Evolutionary conservation across 2,329 filamentous ascomycete genomes (phyloP).

Genomic region (Calonectria leucothoes): DNA sequence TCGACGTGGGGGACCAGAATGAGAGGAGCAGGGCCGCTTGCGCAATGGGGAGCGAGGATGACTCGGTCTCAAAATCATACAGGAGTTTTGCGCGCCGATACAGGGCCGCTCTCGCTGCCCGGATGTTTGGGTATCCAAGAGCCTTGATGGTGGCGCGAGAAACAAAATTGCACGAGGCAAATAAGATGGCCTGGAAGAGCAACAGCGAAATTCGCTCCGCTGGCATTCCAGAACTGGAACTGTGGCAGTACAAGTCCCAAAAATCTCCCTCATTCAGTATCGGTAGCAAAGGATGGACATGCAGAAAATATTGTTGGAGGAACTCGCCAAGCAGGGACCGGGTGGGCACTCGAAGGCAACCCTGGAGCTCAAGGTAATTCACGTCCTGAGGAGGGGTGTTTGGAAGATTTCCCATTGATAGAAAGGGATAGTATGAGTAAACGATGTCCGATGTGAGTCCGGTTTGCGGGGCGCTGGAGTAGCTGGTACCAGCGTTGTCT

Average conservation of each 20-base stretch:
- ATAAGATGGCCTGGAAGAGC: slow-evolving; percentile 58
- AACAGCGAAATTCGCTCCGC: slow-evolving; percentile 54
- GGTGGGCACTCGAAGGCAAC: slow-evolving; percentile 26
- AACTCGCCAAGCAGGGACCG: slow-evolving; percentile 26
- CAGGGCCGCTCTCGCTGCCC: slow-evolving; percentile 56
- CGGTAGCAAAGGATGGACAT: slow-evolving; percentile 29
- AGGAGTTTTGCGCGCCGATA: slow-evolving; percentile 55
- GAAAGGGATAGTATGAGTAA: slow-evolving; percentile 32
- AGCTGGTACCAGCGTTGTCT: neutral
- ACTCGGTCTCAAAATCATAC: slow-evolving; percentile 58
- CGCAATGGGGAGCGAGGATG: slow-evolving; percentile 52
- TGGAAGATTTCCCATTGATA: slow-evolving; percentile 25
- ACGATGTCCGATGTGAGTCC: slow-evolving; percentile 23
- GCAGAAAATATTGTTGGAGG: slow-evolving; percentile 32
- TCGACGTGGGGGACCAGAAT: slow-evolving; percentile 53
- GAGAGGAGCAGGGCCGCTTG: slow-evolving; percentile 57
- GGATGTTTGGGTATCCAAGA: slow-evolving; percentile 55
- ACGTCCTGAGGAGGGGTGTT: slow-evolving; percentile 28
- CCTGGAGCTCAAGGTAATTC: slow-evolving; percentile 29
- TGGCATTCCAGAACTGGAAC: slow-evolving; percentile 19
- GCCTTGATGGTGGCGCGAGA: slow-evolving; percentile 52
- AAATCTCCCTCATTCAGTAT: slow-evolving; percentile 33
- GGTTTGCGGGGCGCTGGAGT: slow-evolving; percentile 8
- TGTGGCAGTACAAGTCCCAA: slow-evolving; percentile 35
- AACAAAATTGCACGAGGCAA: slow-evolving; percentile 57